phyloP scores from a whole-genome alignment of 2,329 filamentous ascomycete genomes.

The Raffaelea ambrosiae region DNA sequence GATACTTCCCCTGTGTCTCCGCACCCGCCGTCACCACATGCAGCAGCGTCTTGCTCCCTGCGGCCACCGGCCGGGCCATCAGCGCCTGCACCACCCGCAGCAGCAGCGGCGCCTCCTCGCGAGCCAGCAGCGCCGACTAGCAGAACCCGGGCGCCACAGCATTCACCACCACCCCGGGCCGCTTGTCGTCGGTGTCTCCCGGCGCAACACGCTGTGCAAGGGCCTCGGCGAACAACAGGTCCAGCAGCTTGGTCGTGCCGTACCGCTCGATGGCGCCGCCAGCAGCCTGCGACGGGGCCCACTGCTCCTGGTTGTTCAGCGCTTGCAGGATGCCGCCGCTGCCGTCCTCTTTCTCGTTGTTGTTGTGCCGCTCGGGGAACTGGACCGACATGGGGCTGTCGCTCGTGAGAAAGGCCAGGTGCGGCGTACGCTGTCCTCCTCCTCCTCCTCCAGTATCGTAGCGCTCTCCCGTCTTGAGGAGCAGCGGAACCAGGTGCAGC shows the following conservation, averaged over 20 bases:
- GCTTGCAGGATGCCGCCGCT: slow-evolving; percentile 17
- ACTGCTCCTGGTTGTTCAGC: slow-evolving; percentile 18
- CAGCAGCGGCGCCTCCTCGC: background rate
- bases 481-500: slow-evolving; percentile 27
- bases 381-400: background rate
- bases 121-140: slow-evolving; percentile 20
- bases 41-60: slow-evolving; percentile 1
- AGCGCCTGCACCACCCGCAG: background rate
- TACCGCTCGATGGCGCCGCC: slow-evolving; percentile 15
- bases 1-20: background rate
- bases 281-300: slow-evolving; percentile 16
- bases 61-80: background rate
- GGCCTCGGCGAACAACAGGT: slow-evolving; percentile 16
- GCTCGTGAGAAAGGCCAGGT: background rate
- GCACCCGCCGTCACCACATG: background rate
- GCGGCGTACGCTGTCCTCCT: too few relatives aligned
- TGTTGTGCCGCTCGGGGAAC: background rate
- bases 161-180: slow-evolving; percentile 22
- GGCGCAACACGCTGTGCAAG: slow-evolving; percentile 13
- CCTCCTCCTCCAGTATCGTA: too few relatives aligned
- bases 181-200: background rate
- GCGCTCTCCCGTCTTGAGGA: too few relatives aligned
- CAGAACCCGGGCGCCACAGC: slow-evolving; percentile 31
- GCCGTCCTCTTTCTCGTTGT: too few relatives aligned
- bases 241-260: slow-evolving; percentile 17